Percentiles rank a stretch among this genome's conserved stretches.
phyloP scores from a whole-genome alignment of 768 basidiomycete species.

The Boletus eberwhitei region DNA sequence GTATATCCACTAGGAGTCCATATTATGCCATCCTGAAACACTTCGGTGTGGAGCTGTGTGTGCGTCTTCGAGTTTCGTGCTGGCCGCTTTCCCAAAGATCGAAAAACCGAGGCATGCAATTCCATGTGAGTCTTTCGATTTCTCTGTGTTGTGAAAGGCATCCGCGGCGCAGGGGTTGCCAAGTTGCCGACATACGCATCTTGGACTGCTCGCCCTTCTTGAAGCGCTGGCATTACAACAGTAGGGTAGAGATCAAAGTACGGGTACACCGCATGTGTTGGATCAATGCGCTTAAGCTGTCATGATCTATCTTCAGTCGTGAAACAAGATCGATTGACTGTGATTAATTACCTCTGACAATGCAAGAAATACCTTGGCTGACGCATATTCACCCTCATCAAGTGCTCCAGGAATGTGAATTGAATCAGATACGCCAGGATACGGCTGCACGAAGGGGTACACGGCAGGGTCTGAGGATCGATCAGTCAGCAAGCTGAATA shows the following conservation, averaged over 20 bases:
- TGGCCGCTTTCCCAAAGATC: conserved; percentile 6
- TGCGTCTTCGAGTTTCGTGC: conserved; percentile 31
- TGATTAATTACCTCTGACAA: conserved; percentile 11
- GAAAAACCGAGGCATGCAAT: conserved; percentile 12
- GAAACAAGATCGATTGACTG: neutral
- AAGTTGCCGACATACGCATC: neutral
- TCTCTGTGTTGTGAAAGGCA: neutral
- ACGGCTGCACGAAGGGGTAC: conserved; percentile 17
- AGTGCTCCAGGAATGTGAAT: conserved; percentile 4
- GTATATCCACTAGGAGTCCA: conserved; percentile 29
- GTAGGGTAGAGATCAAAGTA: conserved; percentile 24
- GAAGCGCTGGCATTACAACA: neutral
- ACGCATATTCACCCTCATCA: neutral
- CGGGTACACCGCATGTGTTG: conserved; percentile 20
- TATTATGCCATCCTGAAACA: conserved; percentile 30
- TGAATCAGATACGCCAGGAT: neutral
- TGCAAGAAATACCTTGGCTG: neutral
- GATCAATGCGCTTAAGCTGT: neutral
- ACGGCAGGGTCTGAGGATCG: conserved; percentile 10
- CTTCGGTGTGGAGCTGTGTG: conserved; percentile 31
- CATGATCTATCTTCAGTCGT: conserved; percentile 3
- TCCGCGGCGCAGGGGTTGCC: neutral
- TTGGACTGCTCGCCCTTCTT: neutral
- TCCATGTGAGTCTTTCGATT: conserved; percentile 24
- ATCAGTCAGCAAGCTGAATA: neutral